These are phyloP conservation scores for Carnegiea gigantea DNA, from an alignment of 179 eudicot species.

Conservation along the genomic window DNA sequence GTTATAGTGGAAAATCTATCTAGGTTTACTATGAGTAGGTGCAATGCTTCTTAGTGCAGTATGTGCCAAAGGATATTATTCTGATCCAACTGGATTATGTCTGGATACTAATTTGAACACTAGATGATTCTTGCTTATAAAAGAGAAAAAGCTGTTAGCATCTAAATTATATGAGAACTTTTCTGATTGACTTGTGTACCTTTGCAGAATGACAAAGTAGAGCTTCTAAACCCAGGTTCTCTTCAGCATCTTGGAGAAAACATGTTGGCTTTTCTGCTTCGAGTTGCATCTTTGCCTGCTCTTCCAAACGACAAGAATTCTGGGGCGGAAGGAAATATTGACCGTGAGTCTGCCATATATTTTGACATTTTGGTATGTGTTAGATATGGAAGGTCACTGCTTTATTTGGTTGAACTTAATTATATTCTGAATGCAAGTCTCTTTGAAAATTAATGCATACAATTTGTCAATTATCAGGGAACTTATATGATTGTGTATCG, in stretches of 20 bases:
- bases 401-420: constrained; percentile 16
- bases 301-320: constrained; percentile 45
- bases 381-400: constrained; percentile 9
- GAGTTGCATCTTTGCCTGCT: constrained; percentile 60
- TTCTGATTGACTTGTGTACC: constrained; percentile 4
- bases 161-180: neutral
- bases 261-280: constrained; percentile 85
- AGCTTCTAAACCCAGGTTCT: constrained; percentile 84
- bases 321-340: constrained; percentile 34
- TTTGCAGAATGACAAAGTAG: constrained; percentile 86
- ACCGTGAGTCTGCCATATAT: constrained; percentile 59
- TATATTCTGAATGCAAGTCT: constrained; percentile 10
- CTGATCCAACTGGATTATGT: neutral
- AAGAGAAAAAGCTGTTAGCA: neutral
- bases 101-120: neutral
- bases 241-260: constrained; percentile 99
- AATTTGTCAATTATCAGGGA: constrained; percentile 53
- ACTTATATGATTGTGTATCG: constrained; percentile 74
- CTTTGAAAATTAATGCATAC: constrained; percentile 1
- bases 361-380: constrained; percentile 85
- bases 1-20: neutral
- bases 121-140: neutral
- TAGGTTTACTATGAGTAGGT: neutral
- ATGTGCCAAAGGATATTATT: neutral
- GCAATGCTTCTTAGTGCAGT: neutral